These are phyloP conservation scores for Quercus ilex DNA, from an alignment of 306 rosid genomes.

Conservation along the genomic window DNA sequence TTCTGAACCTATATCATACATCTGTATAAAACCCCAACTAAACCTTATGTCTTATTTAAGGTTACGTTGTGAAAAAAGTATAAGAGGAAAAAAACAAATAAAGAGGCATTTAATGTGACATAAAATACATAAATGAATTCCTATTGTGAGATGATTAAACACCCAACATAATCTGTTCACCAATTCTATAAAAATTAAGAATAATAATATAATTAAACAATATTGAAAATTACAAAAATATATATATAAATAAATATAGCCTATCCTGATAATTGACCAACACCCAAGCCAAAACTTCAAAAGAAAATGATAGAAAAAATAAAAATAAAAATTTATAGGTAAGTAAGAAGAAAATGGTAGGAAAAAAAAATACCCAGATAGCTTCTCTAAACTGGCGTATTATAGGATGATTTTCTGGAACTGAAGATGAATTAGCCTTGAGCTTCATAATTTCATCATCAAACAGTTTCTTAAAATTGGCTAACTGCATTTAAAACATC, in stretches of 20 bases:
- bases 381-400: slow-evolving; percentile 79
- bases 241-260: neutral
- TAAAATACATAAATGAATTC: too few species aligned
- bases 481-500: slow-evolving; percentile 39
- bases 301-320: neutral
- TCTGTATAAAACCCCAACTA: neutral
- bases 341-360: neutral
- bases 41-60: neutral
- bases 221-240: neutral
- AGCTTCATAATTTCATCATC: slow-evolving; percentile 50
- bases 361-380: slow-evolving; percentile 66
- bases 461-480: slow-evolving; percentile 65
- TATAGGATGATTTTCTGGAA: slow-evolving; percentile 35
- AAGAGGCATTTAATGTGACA: too few species aligned
- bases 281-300: neutral
- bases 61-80: neutral
- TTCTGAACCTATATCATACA: neutral
- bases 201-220: neutral
- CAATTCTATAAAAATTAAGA: neutral
- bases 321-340: neutral
- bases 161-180: neutral
- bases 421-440: slow-evolving; percentile 43
- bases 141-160: neutral
- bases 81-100: too few species aligned
- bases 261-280: neutral